Evolutionary conservation across 805 yeast species (phyloP), one percentile per base, ranked within the genome.

Genomic region (Hanseniaspora lindneri): DNA sequence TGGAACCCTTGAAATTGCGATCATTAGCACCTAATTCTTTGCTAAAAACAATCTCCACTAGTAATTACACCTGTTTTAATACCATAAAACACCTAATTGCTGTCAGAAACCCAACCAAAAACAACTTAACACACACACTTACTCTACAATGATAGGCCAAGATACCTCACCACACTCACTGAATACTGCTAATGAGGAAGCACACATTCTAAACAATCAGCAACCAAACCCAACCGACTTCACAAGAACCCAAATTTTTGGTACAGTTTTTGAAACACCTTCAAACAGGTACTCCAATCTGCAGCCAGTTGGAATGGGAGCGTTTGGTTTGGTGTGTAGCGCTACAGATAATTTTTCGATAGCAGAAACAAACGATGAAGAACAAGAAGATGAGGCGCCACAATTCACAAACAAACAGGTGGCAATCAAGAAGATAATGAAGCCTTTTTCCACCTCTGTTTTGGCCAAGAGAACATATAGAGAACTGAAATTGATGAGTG

Each of bases 271-370:
- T 62, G 96, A 88, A 65, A 85, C 87, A 54, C 88, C 96, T 36
- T 79, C 77, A 58, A 39, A 46, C 17, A 69, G 96, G 55, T 92
- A 92, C 67, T 76, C 84, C 3, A 95, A 89, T 60, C 73, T 92
- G 53, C 89, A 87, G 60, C 98, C 99, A 1, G 96, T 92, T 44
- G 99, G 99, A 0, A 92, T 92, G 99, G 99, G 99, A 23, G 98
- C 98, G 7, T 92, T 92, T 63, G 99, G 99, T 4, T 73, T 92
- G 17, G 99, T 92, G 34, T 92, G 98, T 62, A 86, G 96, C 8
- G 99, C 98, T 1, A 77, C 80, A 50, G 98, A 92, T 66, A 84
- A 80, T 56, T 39, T 24, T 17, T 30, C 39, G 4, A 7, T 39
- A 23, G 17, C 23, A 8, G 42, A 46, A 20, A 29, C 32, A 24